Percentiles rank a stretch among this genome's conserved stretches.
These are phyloP conservation scores for Mycena epipterygia DNA, from an alignment of 768 basidiomycete species.

Conservation along the genomic window DNA sequence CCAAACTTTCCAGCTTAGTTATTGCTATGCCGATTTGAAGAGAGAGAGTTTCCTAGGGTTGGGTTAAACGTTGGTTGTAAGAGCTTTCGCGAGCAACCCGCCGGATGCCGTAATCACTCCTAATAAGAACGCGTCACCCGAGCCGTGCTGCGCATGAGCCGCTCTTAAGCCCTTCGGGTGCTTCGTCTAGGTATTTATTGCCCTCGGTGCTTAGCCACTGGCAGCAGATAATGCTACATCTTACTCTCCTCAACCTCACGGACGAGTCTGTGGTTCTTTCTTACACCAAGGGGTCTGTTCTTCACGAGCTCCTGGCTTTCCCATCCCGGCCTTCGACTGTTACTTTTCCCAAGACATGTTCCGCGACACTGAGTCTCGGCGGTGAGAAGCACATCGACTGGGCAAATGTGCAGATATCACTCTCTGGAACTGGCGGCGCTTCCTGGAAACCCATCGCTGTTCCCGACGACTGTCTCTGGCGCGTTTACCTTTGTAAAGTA, in stretches of 20 bases:
- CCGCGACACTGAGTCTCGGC: constrained; percentile 30
- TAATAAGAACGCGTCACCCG: too few species aligned
- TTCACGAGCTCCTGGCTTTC: constrained; percentile 34
- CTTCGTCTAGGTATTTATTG: constrained; percentile 13
- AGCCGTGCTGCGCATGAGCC: too few species aligned
- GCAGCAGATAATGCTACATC: constrained; percentile 3
- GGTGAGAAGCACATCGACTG: constrained; percentile 39
- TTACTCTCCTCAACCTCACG: constrained; percentile 38
- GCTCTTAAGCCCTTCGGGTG: not conserved
- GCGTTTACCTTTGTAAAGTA: constrained; percentile 69
- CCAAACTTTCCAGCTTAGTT: too few species aligned
- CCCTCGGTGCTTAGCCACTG: not conserved
- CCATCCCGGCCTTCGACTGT: constrained; percentile 41
- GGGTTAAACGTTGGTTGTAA: too few species aligned
- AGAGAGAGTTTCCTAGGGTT: too few species aligned
- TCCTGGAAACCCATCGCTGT: constrained; percentile 62
- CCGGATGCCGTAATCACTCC: too few species aligned
- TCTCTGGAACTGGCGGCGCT: constrained; percentile 43
- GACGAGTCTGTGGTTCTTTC: constrained; percentile 34
- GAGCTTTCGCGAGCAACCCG: too few species aligned
- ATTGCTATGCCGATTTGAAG: too few species aligned
- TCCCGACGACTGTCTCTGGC: constrained; percentile 66
- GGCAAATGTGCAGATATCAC: constrained; percentile 17
- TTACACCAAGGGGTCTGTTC: constrained; percentile 4
- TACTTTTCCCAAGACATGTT: constrained; percentile 37